These are phyloP conservation scores for Fomitopsis serialis DNA, from an alignment of 768 basidiomycete genomes.

Conservation along the genomic window DNA sequence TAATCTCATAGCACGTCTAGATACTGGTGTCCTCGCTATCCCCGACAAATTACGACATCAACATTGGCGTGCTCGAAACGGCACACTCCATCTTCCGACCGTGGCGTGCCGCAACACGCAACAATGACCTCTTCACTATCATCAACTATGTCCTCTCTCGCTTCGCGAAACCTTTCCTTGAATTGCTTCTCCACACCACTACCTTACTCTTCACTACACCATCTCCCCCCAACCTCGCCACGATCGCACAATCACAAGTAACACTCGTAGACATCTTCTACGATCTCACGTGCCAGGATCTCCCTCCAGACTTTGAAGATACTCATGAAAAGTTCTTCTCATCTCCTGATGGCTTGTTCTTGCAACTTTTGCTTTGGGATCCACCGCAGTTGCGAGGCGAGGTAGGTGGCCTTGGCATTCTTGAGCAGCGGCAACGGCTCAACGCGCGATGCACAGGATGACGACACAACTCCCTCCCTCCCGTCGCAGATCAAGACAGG, in stretches of 20 bases:
- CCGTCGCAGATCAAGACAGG: constrained; percentile 86
- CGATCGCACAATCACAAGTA: constrained; percentile 69
- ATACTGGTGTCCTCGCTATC: constrained; percentile 88
- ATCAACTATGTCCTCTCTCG: constrained; percentile 87
- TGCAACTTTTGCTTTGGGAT: constrained; percentile 79
- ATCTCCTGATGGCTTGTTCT: constrained; percentile 62
- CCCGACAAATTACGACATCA: constrained; percentile 73
- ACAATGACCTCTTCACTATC: constrained; percentile 79
- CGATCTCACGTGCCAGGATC: constrained; percentile 92
- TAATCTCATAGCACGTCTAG: constrained; percentile 32
- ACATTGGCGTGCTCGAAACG: constrained; percentile 87
- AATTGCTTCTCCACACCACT: constrained; percentile 70
- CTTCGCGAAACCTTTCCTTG: constrained; percentile 81
- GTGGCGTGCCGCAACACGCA: constrained; percentile 89
- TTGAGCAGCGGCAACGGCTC: background rate
- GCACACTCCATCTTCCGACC: constrained; percentile 94
- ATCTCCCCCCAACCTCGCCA: constrained; percentile 32
- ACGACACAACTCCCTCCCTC: constrained; percentile 80
- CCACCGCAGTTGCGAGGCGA: constrained; percentile 62
- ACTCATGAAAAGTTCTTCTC: constrained; percentile 79
- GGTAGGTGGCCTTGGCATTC: constrained; percentile 37
- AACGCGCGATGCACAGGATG: constrained; percentile 40
- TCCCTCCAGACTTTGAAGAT: constrained; percentile 93
- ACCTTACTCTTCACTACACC: constrained; percentile 41
- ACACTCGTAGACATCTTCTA: constrained; percentile 85